Evolutionary conservation across 1,284 basidiomycete species (phyloP).

Genomic region (Malassezia equina): DNA sequence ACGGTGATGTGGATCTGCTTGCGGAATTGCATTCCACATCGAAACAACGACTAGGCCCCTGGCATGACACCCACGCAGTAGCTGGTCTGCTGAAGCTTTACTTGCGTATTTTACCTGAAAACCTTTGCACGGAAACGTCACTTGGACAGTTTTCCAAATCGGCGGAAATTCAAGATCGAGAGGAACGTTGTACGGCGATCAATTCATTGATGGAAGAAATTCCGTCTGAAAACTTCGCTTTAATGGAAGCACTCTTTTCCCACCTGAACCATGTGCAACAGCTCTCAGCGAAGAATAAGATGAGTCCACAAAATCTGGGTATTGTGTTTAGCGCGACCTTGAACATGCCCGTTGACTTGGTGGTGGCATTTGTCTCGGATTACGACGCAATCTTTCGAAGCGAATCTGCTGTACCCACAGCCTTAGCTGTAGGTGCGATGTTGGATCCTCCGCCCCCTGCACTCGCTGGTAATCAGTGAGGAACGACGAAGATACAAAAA

Average conservation of each 20-base stretch:
- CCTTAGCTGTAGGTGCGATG: background rate
- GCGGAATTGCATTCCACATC: conserved; percentile 8
- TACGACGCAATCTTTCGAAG: background rate
- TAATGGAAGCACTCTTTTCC: conserved; percentile 83
- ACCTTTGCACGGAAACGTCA: conserved; percentile 24
- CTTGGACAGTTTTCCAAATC: background rate
- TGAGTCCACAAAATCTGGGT: conserved; percentile 96
- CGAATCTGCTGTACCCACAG: background rate
- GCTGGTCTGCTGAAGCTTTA: conserved; percentile 44
- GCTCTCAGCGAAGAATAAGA: conserved; percentile 83
- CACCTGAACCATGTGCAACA: conserved; percentile 90
- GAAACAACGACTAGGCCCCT: background rate
- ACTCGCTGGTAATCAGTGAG: background rate
- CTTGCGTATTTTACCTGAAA: conserved; percentile 38
- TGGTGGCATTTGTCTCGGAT: background rate
- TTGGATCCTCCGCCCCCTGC: background rate
- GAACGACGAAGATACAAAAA: background rate
- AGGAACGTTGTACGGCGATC: conserved; percentile 74
- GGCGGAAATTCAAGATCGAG: conserved; percentile 67
- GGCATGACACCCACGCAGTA: conserved; percentile 35
- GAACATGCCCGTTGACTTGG: conserved; percentile 18
- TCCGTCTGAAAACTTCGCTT: conserved; percentile 82
- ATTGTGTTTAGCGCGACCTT: conserved; percentile 61
- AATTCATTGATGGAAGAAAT: conserved; percentile 67
- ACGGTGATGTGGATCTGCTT: conserved; percentile 41